A percentile compares a stretch with the other conserved stretches of the same genome.
phyloP scores from a whole-genome alignment of 2,329 filamentous ascomycete species.

The Trichophyton mentagrophytes region DNA sequence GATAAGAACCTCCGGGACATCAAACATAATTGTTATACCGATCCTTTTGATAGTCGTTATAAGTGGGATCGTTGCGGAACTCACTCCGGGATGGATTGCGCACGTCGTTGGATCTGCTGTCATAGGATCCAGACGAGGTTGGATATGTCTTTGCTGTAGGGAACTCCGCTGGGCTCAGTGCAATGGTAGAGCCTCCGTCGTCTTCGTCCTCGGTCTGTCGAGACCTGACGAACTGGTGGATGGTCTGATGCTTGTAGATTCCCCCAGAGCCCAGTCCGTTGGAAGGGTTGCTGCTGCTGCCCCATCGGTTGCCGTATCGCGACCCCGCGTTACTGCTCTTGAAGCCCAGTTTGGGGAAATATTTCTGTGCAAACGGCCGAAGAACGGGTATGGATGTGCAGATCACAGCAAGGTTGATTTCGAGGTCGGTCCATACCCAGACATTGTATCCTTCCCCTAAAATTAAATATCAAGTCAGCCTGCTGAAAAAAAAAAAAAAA shows the following conservation, averaged over 20 bases:
- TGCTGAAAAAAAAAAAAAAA: not conserved
- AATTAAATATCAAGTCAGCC: not conserved
- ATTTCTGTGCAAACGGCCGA: constrained; percentile 12
- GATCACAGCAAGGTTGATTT: constrained; percentile 16
- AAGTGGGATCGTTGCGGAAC: not conserved
- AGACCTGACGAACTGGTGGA: constrained; percentile 6
- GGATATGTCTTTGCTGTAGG: not conserved
- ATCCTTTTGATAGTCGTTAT: not conserved
- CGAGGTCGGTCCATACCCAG: constrained; percentile 15
- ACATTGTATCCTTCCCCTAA: constrained; percentile 14
- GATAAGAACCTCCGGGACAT: not conserved
- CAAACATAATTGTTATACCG: not conserved
- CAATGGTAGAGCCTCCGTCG: not conserved
- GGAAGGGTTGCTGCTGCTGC: not conserved
- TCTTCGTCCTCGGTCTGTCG: constrained; percentile 2
- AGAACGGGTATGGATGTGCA: constrained; percentile 16
- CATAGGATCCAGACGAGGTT: not conserved
- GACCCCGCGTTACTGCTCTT: not conserved
- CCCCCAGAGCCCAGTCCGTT: not conserved
- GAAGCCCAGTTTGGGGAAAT: constrained; percentile 8
- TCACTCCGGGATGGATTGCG: not conserved
- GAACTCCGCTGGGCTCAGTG: not conserved
- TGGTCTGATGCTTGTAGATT: constrained; percentile 9
- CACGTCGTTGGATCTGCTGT: not conserved
- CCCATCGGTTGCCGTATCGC: not conserved